phyloP scores from a whole-genome alignment of 352 stramenopile genomes.

The Pythium biforme region DNA sequence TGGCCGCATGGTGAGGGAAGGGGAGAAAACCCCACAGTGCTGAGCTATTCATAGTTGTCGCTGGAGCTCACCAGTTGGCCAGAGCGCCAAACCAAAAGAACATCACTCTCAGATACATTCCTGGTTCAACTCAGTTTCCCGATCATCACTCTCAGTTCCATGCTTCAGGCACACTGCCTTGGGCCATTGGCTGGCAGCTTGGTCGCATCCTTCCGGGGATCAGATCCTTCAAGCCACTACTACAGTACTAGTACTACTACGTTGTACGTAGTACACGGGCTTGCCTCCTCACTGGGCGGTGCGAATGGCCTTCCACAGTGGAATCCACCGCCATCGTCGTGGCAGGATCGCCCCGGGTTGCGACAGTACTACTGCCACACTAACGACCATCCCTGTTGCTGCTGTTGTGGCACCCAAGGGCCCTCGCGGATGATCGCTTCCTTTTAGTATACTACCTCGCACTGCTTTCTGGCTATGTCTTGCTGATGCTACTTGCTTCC shows the following conservation, averaged over 20 bases:
- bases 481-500: not conserved
- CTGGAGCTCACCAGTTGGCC: too few species aligned
- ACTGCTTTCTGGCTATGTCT: not conserved
- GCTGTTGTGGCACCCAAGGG: not conserved
- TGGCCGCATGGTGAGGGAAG: conserved; percentile 2
- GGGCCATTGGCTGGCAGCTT: too few species aligned
- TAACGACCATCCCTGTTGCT: not conserved
- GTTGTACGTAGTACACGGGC: too few species aligned
- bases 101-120: not conserved
- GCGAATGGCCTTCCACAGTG: too few species aligned
- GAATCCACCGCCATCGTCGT: too few species aligned
- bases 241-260: too few species aligned
- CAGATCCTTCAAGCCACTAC: not conserved
- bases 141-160: conserved; percentile 1
- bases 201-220: conserved; percentile 19
- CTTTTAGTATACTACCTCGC: not conserved
- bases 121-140: not conserved
- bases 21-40: not conserved
- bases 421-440: not conserved
- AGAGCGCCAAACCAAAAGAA: conserved; percentile 5
- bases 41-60: too few species aligned
- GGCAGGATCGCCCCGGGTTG: not conserved
- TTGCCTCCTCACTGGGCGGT: too few species aligned
- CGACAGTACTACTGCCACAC: too few species aligned
- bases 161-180: too few species aligned